These are phyloP conservation scores for Leptographium procerum DNA, from an alignment of 2,329 filamentous ascomycete genomes.

Conservation along the genomic window DNA sequence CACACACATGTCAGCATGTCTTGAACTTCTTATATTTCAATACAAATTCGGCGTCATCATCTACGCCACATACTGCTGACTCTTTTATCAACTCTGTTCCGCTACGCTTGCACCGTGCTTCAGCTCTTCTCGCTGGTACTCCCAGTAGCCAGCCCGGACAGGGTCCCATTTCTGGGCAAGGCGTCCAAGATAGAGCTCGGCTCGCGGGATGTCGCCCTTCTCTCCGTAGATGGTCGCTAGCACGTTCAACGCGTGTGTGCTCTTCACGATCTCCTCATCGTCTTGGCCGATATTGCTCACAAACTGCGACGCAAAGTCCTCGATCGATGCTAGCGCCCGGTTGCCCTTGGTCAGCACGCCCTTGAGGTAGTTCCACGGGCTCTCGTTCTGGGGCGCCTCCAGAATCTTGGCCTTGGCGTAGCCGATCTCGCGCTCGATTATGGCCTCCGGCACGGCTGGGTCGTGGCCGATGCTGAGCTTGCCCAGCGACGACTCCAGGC, in stretches of 20 bases:
- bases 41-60: neutral
- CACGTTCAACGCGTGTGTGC: slow-evolving; percentile 59
- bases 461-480: slow-evolving; percentile 40
- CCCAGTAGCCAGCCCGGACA: slow-evolving; percentile 86
- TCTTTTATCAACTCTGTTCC: neutral
- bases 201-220: slow-evolving; percentile 46
- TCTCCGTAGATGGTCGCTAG: slow-evolving; percentile 57
- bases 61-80: neutral
- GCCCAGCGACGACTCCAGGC: slow-evolving; percentile 13
- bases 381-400: slow-evolving; percentile 84
- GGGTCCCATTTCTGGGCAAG: slow-evolving; percentile 83
- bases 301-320: slow-evolving; percentile 40
- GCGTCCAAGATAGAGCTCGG: slow-evolving; percentile 58
- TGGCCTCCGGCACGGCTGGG: slow-evolving; percentile 43
- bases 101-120: neutral
- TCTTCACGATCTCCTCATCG: slow-evolving; percentile 40
- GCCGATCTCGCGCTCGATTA: slow-evolving; percentile 63
- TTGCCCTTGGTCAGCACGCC: slow-evolving; percentile 62
- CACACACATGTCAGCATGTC: neutral
- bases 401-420: slow-evolving; percentile 64
- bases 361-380: slow-evolving; percentile 83
- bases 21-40: neutral
- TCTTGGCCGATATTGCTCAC: slow-evolving; percentile 34
- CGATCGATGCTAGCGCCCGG: slow-evolving; percentile 31
- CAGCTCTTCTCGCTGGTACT: slow-evolving; percentile 50